A percentile compares a stretch with the other conserved stretches of the same genome.
Evolutionary conservation across 2,329 filamentous ascomycete genomes (phyloP).

Genomic region (Lecanicillium sp.): DNA sequence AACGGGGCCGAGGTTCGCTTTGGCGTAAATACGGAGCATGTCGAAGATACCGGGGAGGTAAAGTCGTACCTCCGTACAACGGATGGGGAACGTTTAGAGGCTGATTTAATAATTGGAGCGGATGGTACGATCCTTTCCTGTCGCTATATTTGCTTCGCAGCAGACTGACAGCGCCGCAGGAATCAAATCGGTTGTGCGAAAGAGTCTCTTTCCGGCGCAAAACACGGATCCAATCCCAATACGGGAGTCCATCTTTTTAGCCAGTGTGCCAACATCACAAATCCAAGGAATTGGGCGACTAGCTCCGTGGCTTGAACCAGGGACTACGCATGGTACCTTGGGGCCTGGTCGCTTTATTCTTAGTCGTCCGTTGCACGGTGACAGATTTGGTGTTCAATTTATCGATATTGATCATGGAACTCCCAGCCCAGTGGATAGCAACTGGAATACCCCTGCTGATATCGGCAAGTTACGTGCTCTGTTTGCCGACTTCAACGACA

Average conservation of each 20-base stretch:
- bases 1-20: slow-evolving; percentile 3
- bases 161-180: neutral
- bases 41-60: neutral
- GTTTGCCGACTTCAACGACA: slow-evolving; percentile 4
- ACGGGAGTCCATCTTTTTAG: slow-evolving; percentile 7
- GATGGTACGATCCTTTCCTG: neutral
- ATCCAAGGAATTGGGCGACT: neutral
- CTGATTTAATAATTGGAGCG: slow-evolving; percentile 4
- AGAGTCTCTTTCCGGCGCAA: slow-evolving; percentile 2
- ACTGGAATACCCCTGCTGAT: slow-evolving; percentile 7
- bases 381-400: slow-evolving; percentile 4
- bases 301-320: slow-evolving; percentile 1
- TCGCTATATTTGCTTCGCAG: neutral
- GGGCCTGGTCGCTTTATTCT: slow-evolving; percentile 7
- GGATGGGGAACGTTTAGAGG: neutral
- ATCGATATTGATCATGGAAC: slow-evolving; percentile 6
- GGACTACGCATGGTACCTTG: slow-evolving; percentile 7
- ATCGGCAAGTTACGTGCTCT: neutral
- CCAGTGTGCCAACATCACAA: neutral
- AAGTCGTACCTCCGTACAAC: slow-evolving; percentile 1
- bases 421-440: slow-evolving; percentile 4
- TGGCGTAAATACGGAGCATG: neutral
- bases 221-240: slow-evolving; percentile 5
- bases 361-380: neutral
- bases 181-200: slow-evolving; percentile 5